Evolutionary conservation across 257 asterid genomes (phyloP).

Genomic region (Echium plantagineum): DNA sequence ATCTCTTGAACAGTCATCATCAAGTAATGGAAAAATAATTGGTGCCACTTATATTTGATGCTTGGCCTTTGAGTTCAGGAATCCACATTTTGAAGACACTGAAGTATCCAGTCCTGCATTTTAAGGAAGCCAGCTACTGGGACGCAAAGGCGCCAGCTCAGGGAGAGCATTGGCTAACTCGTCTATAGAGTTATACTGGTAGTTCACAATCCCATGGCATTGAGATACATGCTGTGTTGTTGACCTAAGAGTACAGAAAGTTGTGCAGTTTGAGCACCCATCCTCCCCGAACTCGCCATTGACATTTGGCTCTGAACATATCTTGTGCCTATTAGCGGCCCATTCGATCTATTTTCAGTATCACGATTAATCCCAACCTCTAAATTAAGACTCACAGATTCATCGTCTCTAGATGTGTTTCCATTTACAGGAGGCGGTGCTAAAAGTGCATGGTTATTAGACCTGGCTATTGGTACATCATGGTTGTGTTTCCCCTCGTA

Average conservation of each 20-base stretch:
- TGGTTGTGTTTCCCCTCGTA: slow-evolving; percentile 97
- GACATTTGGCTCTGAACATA: slow-evolving; percentile 19
- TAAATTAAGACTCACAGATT: slow-evolving; percentile 65
- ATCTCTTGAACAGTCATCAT: not conserved
- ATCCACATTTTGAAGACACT: not conserved
- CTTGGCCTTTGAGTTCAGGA: not conserved
- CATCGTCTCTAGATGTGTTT: slow-evolving; percentile 36
- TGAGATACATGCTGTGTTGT: not conserved
- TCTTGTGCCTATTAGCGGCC: slow-evolving; percentile 25
- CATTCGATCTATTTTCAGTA: slow-evolving; percentile 25
- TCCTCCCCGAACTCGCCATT: slow-evolving; percentile 23
- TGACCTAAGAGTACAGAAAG: slow-evolving; percentile 12
- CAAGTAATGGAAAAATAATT: not conserved
- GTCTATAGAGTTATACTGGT: not conserved
- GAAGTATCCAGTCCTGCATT: not conserved
- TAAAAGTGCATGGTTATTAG: slow-evolving; percentile 52
- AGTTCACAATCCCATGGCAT: not conserved
- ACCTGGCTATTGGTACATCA: slow-evolving; percentile 65
- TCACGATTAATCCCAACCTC: slow-evolving; percentile 63
- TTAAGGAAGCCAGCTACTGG: not conserved
- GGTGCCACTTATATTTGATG: not conserved
- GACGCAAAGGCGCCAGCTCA: not conserved
- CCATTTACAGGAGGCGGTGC: slow-evolving; percentile 28
- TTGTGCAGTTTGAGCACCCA: slow-evolving; percentile 34
- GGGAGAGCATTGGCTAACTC: not conserved